Evolutionary conservation across 352 stramenopile genomes (phyloP).

Genomic region (Phytophthora uliginosa): DNA sequence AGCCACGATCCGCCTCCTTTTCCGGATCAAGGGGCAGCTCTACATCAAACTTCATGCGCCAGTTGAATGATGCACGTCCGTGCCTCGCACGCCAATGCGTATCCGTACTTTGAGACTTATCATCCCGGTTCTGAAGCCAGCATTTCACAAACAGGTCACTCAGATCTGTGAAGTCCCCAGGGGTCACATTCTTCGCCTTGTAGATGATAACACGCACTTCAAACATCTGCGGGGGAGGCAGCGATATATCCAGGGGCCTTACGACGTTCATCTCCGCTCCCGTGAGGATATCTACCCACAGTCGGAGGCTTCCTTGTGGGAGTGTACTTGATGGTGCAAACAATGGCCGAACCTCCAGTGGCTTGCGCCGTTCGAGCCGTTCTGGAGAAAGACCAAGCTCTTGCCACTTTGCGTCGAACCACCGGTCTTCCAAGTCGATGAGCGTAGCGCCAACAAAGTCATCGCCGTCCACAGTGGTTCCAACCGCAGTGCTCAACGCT

Average conservation of each 20-base stretch:
- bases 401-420: conserved; percentile 92
- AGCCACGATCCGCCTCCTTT: conserved; percentile 73
- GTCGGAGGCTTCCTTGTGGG: conserved; percentile 72
- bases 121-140: conserved; percentile 88
- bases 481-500: conserved; percentile 52
- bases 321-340: conserved; percentile 80
- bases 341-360: conserved; percentile 69
- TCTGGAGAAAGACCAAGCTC: conserved; percentile 57
- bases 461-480: conserved; percentile 70
- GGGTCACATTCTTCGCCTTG: conserved; percentile 90
- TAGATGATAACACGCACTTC: conserved; percentile 95
- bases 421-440: conserved; percentile 95
- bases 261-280: conserved; percentile 71
- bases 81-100: conserved; percentile 93
- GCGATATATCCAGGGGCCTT: conserved; percentile 82
- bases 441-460: conserved; percentile 94
- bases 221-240: conserved; percentile 79
- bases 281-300: conserved; percentile 94
- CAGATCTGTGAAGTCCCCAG: conserved; percentile 86
- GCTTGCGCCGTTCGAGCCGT: conserved; percentile 55
- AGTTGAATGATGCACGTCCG: conserved; percentile 93
- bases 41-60: conserved; percentile 93
- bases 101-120: conserved; percentile 86
- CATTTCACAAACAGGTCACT: conserved; percentile 93
- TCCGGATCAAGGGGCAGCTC: conserved; percentile 80